Base-by-base conservation (phyloP, 2,329 filamentous ascomycete species). In the Waltergamsia citrina region DNA sequence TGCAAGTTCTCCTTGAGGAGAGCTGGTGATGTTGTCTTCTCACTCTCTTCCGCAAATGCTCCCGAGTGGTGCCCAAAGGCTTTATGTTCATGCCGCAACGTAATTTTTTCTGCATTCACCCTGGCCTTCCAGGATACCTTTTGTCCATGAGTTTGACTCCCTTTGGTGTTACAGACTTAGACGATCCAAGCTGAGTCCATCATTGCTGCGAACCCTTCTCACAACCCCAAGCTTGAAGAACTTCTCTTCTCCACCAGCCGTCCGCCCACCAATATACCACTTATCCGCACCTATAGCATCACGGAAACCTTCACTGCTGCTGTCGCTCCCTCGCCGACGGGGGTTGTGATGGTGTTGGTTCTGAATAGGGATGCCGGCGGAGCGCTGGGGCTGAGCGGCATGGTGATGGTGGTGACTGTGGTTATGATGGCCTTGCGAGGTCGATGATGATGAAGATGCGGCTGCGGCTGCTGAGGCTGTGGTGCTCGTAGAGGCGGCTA, bases 161-260 rank as follows among this genome's bases (percentile, higher is more conserved):
- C 27, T 33, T 39, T 33, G 32, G 35, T 29, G 30, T 75, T 63
- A 87, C 59, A 88, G 64, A 50, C 82, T 87, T 54, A 88, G 56
- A 36, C 80, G 71, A 59, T 88, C 83, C 37, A 86, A 57, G 46
- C 82, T 87, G 46, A 87, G 55, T 27, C 82, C 69, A 51, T 87
- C 83, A 35, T 80, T 78, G 53, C 83, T 88, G 49, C 76, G 67
- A 37, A 84, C 76, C 36, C 81, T 63, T 52, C 78, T 73, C 32
- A 88, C 76, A 43, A 88, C 82, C 28, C 81, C 82, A 29, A 88
- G 61, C 60, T 85, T 85, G 56, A 87, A 88, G 60, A 85, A 87
- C 48, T 74, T 74, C 53, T 88, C 83, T 49, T 88, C 83, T n/a
- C 83, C 83, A 2, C 62, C 69, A 2, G 82, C 81, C 19, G 82